Conservation (phyloP, 768 basidiomycete genomes). For the Suillus paluster region DNA sequence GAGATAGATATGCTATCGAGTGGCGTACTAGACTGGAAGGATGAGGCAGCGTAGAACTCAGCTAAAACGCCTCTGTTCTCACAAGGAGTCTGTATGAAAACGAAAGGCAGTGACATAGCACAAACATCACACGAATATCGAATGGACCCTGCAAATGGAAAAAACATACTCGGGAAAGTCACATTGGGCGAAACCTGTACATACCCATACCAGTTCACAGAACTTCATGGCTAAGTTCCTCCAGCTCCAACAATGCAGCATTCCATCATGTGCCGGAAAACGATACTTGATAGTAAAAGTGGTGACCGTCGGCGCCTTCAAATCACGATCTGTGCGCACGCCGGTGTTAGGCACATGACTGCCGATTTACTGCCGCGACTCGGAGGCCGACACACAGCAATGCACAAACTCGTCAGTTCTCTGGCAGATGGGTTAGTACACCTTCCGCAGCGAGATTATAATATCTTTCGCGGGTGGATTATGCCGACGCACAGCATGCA, state of each 20-base stretch:
- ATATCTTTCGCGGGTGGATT: not conserved
- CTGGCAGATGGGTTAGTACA: not conserved
- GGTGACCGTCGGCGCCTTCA: not conserved
- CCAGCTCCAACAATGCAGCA: not conserved
- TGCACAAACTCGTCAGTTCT: not conserved
- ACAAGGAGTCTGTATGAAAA: conserved; percentile 1
- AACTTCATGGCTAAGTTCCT: not conserved
- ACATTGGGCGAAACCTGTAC: conserved; percentile 2
- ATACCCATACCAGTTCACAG: not conserved
- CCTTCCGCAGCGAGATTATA: not conserved
- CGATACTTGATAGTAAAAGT: not conserved
- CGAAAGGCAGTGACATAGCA: not conserved
- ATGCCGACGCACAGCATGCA: not conserved
- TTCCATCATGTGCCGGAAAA: not conserved
- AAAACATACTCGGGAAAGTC: not conserved
- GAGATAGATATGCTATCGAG: not conserved
- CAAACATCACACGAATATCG: not conserved
- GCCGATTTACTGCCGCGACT: not conserved
- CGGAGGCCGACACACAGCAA: not conserved
- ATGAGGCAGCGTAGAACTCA: not conserved
- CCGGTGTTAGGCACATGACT: not conserved
- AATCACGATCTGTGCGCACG: not conserved
- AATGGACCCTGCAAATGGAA: conserved; percentile 4
- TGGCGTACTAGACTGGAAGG: no score
- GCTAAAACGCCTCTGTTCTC: not conserved